Conservation (phyloP, 768 basidiomycete species). For the Galerina marginata region DNA sequence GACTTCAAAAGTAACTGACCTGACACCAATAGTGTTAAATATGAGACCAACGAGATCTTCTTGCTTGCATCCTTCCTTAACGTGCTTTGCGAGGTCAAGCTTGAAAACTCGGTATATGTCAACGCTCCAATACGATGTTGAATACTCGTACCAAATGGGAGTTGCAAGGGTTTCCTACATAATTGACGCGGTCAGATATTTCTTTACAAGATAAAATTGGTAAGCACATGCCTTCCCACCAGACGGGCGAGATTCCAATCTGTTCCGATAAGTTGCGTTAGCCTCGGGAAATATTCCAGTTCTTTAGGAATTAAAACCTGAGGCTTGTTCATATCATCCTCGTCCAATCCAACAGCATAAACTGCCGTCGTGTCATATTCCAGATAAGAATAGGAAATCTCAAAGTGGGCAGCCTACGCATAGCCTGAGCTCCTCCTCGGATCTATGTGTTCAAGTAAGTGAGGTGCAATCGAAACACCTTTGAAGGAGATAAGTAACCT, state of each 20-base stretch:
- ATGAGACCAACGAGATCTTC: conserved; percentile 83
- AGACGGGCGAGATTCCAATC: conserved; percentile 88
- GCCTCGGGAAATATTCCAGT: not conserved
- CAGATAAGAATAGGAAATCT: not conserved
- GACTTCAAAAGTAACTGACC: conserved; percentile 42
- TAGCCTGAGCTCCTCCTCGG: conserved; percentile 82
- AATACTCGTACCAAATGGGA: conserved; percentile 65
- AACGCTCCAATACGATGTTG: not conserved
- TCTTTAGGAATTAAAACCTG: conserved; percentile 52
- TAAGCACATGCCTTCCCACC: conserved; percentile 82
- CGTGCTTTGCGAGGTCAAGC: conserved; percentile 79
- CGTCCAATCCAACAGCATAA: conserved; percentile 77
- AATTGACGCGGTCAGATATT: conserved; percentile 9
- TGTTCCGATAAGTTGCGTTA: conserved; percentile 32
- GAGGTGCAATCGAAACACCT: not conserved
- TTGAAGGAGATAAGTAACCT: conserved; percentile 45
- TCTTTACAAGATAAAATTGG: not conserved
- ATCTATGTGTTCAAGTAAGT: conserved; percentile 17
- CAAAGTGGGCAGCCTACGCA: conserved; percentile 58
- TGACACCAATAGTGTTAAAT: conserved; percentile 87
- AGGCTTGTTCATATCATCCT: conserved; percentile 84
- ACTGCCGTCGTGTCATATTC: conserved; percentile 45
- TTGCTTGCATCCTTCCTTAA: conserved; percentile 83
- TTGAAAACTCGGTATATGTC: conserved; percentile 30
- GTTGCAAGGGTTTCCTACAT: conserved; percentile 84